Evolutionary conservation across 2,329 filamentous ascomycete species (phyloP).

Genomic region (Orbilia brochopaga): DNA sequence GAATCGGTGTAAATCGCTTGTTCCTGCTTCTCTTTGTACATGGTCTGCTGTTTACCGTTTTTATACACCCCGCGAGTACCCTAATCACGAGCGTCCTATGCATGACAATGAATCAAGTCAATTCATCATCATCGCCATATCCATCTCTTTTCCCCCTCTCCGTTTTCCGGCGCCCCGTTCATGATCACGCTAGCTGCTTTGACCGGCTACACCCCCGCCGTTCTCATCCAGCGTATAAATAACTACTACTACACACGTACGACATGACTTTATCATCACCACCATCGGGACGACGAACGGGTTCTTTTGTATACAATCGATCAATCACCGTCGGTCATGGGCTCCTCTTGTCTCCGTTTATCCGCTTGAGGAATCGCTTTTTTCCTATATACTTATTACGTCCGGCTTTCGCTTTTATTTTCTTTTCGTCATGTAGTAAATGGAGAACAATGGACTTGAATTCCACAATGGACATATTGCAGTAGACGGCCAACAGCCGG

Average conservation of each 20-base stretch:
- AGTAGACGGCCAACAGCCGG: no score
- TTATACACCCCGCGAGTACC: conserved; percentile 41
- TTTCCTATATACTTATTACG: conserved; percentile 46
- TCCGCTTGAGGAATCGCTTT: conserved; percentile 41
- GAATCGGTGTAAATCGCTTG: conserved; percentile 33
- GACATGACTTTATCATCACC: no score
- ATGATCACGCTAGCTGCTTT: no score
- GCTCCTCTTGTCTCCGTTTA: conserved; percentile 26
- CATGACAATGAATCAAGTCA: conserved; percentile 23
- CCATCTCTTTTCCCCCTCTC: conserved; percentile 8
- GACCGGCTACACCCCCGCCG: no score
- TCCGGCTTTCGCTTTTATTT: conserved; percentile 28
- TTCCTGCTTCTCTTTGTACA: conserved; percentile 16
- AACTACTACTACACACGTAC: no score
- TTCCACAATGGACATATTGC: conserved; percentile 21
- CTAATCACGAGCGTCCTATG: conserved; percentile 50
- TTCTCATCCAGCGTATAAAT: no score
- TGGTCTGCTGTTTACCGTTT: conserved; percentile 25
- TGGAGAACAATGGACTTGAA: conserved; percentile 49
- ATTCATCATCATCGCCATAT: conserved; percentile 25
- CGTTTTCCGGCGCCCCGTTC: conserved; percentile 6
- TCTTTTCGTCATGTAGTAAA: conserved; percentile 35
- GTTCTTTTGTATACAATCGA: conserved; percentile 30
- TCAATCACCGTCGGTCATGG: conserved; percentile 29
- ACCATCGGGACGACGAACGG: no score